phyloP scores from a whole-genome alignment of 192 early-diverging fungal genomes.

The Mortierella alpina region DNA sequence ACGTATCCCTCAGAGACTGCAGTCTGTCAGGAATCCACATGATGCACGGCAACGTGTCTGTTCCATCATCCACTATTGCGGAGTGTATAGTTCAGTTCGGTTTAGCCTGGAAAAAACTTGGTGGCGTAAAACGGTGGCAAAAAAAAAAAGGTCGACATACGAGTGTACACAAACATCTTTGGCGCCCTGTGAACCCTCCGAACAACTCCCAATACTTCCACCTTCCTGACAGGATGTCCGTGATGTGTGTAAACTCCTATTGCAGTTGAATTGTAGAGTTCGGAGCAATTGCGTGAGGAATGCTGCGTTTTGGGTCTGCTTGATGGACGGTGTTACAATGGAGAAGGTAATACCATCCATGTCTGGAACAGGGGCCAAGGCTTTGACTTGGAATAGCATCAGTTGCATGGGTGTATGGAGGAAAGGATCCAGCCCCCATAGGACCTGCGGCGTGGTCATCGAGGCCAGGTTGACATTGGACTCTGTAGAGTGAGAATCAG shows the following conservation, averaged over 20 bases:
- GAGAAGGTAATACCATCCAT: slow-evolving; percentile 15
- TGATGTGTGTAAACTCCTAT: slow-evolving; percentile 40
- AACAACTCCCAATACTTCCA: slow-evolving; percentile 39
- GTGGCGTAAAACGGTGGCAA: neutral
- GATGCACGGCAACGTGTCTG: slow-evolving; percentile 27
- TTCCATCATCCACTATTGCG: slow-evolving; percentile 37
- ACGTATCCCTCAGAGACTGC: slow-evolving; percentile 10
- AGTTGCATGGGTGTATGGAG: slow-evolving; percentile 39
- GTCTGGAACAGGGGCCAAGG: slow-evolving; percentile 14
- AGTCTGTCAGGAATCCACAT: slow-evolving; percentile 49
- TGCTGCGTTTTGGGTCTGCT: too few species aligned
- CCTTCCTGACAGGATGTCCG: slow-evolving; percentile 19
- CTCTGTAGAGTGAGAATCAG: neutral
- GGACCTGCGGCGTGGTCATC: slow-evolving; percentile 28
- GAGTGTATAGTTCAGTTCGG: too few species aligned
- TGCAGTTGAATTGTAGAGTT: neutral
- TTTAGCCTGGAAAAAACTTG: slow-evolving; percentile 1
- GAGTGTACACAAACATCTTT: slow-evolving; percentile 17
- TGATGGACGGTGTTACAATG: neutral
- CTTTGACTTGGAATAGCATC: slow-evolving; percentile 44
- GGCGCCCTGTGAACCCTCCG: slow-evolving; percentile 16
- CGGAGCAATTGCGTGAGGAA: neutral
- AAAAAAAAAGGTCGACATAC: slow-evolving; percentile 9
- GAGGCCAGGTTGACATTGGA: slow-evolving; percentile 5
- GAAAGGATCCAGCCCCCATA: slow-evolving; percentile 52